These are phyloP conservation scores for Cladobotryum protrusum DNA, from an alignment of 2,329 filamentous ascomycete genomes.

Conservation along the genomic window DNA sequence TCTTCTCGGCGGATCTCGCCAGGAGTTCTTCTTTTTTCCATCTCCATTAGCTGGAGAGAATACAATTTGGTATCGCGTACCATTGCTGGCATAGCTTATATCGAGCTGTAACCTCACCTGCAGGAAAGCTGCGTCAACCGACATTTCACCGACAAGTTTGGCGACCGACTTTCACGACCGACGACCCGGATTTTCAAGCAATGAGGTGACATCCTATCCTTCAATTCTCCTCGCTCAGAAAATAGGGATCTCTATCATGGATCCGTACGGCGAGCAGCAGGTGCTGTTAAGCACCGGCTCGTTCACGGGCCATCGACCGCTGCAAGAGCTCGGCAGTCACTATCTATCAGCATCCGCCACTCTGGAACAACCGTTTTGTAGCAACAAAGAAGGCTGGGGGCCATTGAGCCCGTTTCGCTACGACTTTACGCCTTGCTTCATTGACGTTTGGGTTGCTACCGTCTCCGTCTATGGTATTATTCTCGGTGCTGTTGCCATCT, in stretches of 20 bases:
- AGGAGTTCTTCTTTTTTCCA: too few species aligned
- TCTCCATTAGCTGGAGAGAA: too few species aligned
- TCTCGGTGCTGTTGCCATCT: slow-evolving; percentile 69
- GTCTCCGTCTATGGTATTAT: slow-evolving; percentile 77
- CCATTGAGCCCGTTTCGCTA: slow-evolving; percentile 80
- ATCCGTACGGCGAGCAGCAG: slow-evolving; percentile 34
- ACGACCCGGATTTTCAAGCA: slow-evolving; percentile 15
- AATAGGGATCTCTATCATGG: slow-evolving; percentile 21
- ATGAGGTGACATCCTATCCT: slow-evolving; percentile 8
- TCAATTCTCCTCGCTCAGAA: not conserved
- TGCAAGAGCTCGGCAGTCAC: slow-evolving; percentile 45
- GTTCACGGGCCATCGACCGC: slow-evolving; percentile 51
- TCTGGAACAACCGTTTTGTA: slow-evolving; percentile 68
- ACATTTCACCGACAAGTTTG: not conserved
- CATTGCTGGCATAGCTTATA: too few species aligned
- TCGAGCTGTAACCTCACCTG: too few species aligned
- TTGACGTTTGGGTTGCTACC: slow-evolving; percentile 79
- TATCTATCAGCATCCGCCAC: slow-evolving; percentile 52
- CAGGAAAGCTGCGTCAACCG: not conserved
- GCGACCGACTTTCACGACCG: slow-evolving; percentile 8
- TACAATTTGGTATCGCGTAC: too few species aligned
- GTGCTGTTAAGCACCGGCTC: slow-evolving; percentile 52
- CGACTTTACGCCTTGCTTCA: slow-evolving; percentile 96
- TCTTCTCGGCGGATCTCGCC: too few species aligned
- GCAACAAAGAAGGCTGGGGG: slow-evolving; percentile 91